Conservation (phyloP, 345 rosid genomes). For the Aurinia saxatilis region DNA sequence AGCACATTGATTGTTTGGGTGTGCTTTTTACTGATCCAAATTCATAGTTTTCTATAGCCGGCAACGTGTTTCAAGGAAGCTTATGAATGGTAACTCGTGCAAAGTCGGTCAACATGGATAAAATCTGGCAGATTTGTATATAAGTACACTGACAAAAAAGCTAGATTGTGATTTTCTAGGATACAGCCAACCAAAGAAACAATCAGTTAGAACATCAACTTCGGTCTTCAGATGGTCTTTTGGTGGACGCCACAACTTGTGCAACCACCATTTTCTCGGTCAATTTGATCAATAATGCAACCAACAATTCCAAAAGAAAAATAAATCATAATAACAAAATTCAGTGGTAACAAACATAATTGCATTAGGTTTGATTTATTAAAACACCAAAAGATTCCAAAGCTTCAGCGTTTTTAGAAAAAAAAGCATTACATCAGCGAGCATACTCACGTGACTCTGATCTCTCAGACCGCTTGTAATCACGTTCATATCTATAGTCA, state of each 20-base stretch:
- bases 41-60: conserved; percentile 41
- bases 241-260: no score
- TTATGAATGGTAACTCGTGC: conserved; percentile 72
- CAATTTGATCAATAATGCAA: no score
- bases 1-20: not conserved
- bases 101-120: conserved; percentile 88
- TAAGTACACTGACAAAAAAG: no score
- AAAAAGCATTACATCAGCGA: conserved; percentile 6
- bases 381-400: not conserved
- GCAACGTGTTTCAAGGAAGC: conserved; percentile 77
- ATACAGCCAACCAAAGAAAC: no score
- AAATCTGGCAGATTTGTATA: conserved; percentile 99
- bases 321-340: no score
- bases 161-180: no score
- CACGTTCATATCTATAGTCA: conserved; percentile 42
- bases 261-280: no score
- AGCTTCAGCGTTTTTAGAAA: not conserved
- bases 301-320: no score
- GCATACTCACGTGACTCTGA: conserved; percentile 21
- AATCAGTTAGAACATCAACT: no score
- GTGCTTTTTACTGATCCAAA: conserved; percentile 14
- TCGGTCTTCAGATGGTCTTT: no score
- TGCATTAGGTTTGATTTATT: not conserved
- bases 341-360: not conserved
- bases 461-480: conserved; percentile 27